phyloP scores from a whole-genome alignment of 2,329 filamentous ascomycete species.

The Exophiala sp. region DNA sequence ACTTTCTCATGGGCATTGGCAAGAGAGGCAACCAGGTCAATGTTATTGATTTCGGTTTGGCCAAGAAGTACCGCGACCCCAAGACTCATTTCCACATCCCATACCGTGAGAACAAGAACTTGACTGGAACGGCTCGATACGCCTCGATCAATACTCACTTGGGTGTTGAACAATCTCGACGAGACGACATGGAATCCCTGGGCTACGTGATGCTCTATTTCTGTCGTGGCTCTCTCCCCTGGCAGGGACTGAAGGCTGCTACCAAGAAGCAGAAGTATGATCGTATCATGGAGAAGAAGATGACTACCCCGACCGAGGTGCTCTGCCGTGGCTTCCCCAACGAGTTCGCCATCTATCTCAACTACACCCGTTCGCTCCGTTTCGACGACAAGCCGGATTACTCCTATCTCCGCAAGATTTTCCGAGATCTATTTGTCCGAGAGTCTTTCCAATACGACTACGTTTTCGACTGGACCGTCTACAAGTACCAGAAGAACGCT shows the following conservation, averaged over 20 bases:
- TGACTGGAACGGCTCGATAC: constrained; percentile 97
- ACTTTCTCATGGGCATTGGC: constrained; percentile 98
- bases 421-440: constrained; percentile 97
- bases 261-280: constrained; percentile 99
- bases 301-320: constrained; percentile 95
- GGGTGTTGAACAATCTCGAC: constrained; percentile 97
- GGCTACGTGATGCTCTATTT: constrained; percentile 99
- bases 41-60: constrained; percentile 96
- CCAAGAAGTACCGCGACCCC: constrained; percentile 99
- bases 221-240: constrained; percentile 96
- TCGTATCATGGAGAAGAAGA: constrained; percentile 99
- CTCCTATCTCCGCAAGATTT: constrained; percentile 99
- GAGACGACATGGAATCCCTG: constrained; percentile 98
- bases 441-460: constrained; percentile 99
- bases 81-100: constrained; percentile 99
- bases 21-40: constrained; percentile 99
- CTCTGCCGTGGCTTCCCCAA: constrained; percentile 99
- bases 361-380: constrained; percentile 96
- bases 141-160: constrained; percentile 98
- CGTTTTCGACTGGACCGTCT: constrained; percentile 99
- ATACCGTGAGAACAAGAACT: constrained; percentile 99
- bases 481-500: constrained; percentile 99
- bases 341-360: constrained; percentile 98
- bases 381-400: constrained; percentile 99
- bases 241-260: constrained; percentile 97